Evolutionary conservation across 257 asterid genomes (phyloP).

Genomic region (Nicotiana obtusifolia): DNA sequence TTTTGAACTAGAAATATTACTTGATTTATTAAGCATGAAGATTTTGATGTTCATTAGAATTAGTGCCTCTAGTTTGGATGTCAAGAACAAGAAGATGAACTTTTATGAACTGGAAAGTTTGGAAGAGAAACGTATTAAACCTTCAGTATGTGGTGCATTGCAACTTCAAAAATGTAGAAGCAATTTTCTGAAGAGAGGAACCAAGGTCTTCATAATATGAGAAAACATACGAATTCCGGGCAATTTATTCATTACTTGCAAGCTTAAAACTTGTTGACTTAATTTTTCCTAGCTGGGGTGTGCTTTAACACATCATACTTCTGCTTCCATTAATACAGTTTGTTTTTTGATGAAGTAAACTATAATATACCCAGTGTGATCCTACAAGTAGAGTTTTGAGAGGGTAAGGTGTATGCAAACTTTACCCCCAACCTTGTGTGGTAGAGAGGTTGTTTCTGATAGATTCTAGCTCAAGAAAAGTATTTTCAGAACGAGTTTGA

Average conservation of each 20-base stretch:
- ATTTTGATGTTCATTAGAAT: neutral
- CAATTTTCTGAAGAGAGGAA: neutral
- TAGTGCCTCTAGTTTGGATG: neutral
- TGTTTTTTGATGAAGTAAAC: too few species aligned
- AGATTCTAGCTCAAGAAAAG: too few species aligned
- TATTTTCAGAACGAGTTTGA: too few species aligned
- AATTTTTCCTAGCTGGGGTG: neutral
- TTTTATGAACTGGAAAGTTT: neutral
- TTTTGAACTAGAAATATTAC: neutral
- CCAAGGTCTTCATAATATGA: neutral
- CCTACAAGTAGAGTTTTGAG: too few species aligned
- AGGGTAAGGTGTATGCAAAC: too few species aligned
- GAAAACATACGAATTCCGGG: neutral
- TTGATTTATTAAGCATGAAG: neutral
- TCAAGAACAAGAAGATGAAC: neutral
- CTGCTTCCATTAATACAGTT: too few species aligned
- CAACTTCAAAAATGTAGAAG: neutral
- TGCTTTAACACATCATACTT: too few species aligned
- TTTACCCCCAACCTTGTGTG: too few species aligned
- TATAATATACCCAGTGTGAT: too few species aligned
- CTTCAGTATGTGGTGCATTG: neutral
- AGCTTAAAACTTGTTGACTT: too few species aligned
- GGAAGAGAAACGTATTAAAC: neutral
- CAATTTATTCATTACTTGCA: neutral
- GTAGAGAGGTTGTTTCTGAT: too few species aligned